phyloP scores from a whole-genome alignment of 2,329 filamentous ascomycete genomes.

The Ophiostoma ulmi region DNA sequence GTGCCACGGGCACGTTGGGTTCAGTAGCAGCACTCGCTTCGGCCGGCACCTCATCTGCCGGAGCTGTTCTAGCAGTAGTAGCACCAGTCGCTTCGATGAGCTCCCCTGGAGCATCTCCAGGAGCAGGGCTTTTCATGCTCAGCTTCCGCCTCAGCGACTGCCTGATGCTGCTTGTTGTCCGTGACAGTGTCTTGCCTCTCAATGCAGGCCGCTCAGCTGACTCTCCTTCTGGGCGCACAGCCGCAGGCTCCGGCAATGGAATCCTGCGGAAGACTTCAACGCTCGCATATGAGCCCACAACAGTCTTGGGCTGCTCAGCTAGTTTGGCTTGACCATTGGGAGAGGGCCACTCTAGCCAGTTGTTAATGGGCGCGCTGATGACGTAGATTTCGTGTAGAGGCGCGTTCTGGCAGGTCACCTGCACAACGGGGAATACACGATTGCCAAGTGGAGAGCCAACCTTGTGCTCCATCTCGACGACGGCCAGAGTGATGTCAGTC shows the following conservation, averaged over 20 bases:
- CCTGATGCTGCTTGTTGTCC: background rate
- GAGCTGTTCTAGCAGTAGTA: background rate
- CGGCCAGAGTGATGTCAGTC: conserved; percentile 44
- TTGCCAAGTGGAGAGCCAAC: conserved; percentile 56
- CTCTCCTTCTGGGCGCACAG: background rate
- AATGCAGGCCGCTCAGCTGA: background rate
- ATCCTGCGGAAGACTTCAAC: conserved; percentile 54
- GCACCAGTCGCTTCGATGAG: background rate
- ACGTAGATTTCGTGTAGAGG: conserved; percentile 47
- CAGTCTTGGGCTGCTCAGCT: conserved; percentile 43
- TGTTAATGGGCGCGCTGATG: conserved; percentile 51
- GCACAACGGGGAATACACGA: conserved; percentile 62
- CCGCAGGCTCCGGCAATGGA: background rate
- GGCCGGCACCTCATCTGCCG: background rate
- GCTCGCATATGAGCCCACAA: conserved; percentile 58
- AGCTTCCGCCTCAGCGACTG: background rate
- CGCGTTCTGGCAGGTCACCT: conserved; percentile 50
- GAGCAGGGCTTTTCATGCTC: background rate
- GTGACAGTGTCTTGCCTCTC: background rate
- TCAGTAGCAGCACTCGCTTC: background rate
- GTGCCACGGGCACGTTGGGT: background rate
- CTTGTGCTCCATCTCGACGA: conserved; percentile 63
- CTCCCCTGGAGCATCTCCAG: too few relatives aligned
- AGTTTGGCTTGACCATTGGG: conserved; percentile 28
- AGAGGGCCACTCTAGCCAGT: conserved; percentile 31